Conservation (phyloP, 768 basidiomycete species). For the Boletus fagicola region DNA sequence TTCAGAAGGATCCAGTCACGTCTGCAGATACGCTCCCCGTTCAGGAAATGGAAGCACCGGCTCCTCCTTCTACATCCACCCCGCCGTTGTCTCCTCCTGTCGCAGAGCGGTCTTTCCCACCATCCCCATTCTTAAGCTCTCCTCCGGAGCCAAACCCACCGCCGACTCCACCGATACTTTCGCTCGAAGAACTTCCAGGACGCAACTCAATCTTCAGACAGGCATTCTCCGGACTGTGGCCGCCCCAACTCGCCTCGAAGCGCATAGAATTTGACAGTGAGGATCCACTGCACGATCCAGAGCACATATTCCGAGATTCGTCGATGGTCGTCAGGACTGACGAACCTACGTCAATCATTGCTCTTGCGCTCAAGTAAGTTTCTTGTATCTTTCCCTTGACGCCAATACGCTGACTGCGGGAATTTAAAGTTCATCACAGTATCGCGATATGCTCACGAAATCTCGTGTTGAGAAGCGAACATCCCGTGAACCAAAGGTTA, state of each 20-base stretch:
- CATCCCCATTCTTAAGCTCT: constrained; percentile 54
- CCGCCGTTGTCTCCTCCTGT: constrained; percentile 29
- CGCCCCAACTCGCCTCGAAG: constrained; percentile 48
- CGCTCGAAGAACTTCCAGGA: constrained; percentile 48
- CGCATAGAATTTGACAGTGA: constrained; percentile 61
- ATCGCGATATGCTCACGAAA: constrained; percentile 74
- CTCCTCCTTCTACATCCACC: constrained; percentile 19
- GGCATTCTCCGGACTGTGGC: constrained; percentile 63
- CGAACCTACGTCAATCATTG: constrained; percentile 97
- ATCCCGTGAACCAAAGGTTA: constrained; percentile 50
- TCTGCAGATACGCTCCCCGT: constrained; percentile 14
- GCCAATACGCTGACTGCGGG: constrained; percentile 3
- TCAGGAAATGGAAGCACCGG: constrained; percentile 28
- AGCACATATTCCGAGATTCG: constrained; percentile 93
- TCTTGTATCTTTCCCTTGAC: neutral
- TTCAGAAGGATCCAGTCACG: constrained; percentile 6
- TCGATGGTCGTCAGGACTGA: constrained; percentile 94
- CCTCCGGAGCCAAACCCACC: constrained; percentile 37
- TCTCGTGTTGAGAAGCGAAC: constrained; percentile 77
- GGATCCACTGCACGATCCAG: constrained; percentile 72
- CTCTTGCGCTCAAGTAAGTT: constrained; percentile 82
- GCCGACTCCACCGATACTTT: constrained; percentile 48
- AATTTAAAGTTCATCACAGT: constrained; percentile 65
- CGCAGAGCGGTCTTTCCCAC: constrained; percentile 38
- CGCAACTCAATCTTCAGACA: constrained; percentile 79